Percentiles rank a stretch among this genome's conserved stretches.
These are phyloP conservation scores for Excoecaria agallocha DNA, from an alignment of 345 rosid genomes.

Conservation along the genomic window DNA sequence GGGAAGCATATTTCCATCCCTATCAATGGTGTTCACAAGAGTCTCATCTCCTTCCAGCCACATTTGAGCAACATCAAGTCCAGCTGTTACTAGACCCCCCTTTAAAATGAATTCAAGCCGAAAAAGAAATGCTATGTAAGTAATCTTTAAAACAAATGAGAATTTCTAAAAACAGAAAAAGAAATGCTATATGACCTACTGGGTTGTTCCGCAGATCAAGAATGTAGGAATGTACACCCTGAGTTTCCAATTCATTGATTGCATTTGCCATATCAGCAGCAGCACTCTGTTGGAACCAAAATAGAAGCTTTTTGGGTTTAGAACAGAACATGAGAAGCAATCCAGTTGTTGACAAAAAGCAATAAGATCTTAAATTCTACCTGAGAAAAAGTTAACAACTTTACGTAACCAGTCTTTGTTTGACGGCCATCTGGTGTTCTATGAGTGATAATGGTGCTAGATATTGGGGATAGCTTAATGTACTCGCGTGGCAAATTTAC, in stretches of 20 bases:
- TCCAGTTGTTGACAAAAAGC: background rate
- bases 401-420: conserved; percentile 78
- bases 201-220: conserved; percentile 86
- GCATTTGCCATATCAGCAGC: conserved; percentile 70
- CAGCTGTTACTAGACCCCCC: conserved; percentile 91
- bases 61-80: conserved; percentile 85
- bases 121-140: background rate
- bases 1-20: conserved; percentile 71
- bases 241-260: conserved; percentile 67
- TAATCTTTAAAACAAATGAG: conserved; percentile 12
- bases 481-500: conserved; percentile 70
- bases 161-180: background rate
- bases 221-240: conserved; percentile 78
- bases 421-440: conserved; percentile 58
- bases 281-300: conserved; percentile 54
- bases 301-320: background rate
- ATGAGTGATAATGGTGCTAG: conserved; percentile 80
- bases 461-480: conserved; percentile 74
- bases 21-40: conserved; percentile 77
- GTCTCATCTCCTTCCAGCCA: conserved; percentile 95
- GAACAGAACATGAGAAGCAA: background rate
- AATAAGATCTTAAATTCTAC: conserved; percentile 25
- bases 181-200: conserved; percentile 25
- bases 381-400: conserved; percentile 76
- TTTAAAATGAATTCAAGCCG: conserved; percentile 22